A percentile compares a stretch with the other conserved stretches of the same genome.
These are phyloP conservation scores for Moringa oleifera DNA, from an alignment of 345 rosid genomes.

Conservation along the genomic window DNA sequence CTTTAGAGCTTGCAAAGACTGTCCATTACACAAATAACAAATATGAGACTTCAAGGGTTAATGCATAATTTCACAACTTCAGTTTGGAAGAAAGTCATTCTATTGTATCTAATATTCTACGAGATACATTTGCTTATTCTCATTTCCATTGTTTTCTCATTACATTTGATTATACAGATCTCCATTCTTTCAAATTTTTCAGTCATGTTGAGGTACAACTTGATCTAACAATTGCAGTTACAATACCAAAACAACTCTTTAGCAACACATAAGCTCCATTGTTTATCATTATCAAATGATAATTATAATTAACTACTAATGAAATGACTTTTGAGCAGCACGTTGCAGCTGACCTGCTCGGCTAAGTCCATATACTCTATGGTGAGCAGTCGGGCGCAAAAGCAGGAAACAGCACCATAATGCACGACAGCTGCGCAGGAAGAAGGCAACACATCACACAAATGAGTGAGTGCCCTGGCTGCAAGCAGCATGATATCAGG, in stretches of 20 bases:
- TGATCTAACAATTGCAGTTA: neutral
- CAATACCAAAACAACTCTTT: neutral
- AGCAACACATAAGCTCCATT: neutral
- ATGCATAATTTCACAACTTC: too few relatives aligned
- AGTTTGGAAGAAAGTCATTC: too few relatives aligned
- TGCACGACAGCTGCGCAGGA: slow-evolving; percentile 98
- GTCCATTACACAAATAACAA: slow-evolving; percentile 14
- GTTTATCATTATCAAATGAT: neutral
- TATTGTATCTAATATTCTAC: too few relatives aligned
- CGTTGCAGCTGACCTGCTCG: slow-evolving; percentile 65
- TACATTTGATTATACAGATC: too few relatives aligned
- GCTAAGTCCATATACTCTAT: slow-evolving; percentile 99
- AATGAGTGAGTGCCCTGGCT: slow-evolving; percentile 93
- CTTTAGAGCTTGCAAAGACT: slow-evolving; percentile 97
- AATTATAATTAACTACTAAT: too few relatives aligned
- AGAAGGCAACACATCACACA: slow-evolving; percentile 96
- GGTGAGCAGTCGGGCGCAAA: slow-evolving; percentile 87
- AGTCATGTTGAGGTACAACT: neutral
- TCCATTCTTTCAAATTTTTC: too few relatives aligned
- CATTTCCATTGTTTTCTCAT: too few relatives aligned
- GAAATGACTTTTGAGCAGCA: neutral
- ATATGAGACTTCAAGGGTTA: neutral
- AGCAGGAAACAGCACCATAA: slow-evolving; percentile 89
- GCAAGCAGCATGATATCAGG: slow-evolving; percentile 99
- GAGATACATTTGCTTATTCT: too few relatives aligned